Evolutionary conservation across 208 protist species (phyloP), one percentile per base, ranked within the genome.

Genomic region (Trypanosoma avium): DNA sequence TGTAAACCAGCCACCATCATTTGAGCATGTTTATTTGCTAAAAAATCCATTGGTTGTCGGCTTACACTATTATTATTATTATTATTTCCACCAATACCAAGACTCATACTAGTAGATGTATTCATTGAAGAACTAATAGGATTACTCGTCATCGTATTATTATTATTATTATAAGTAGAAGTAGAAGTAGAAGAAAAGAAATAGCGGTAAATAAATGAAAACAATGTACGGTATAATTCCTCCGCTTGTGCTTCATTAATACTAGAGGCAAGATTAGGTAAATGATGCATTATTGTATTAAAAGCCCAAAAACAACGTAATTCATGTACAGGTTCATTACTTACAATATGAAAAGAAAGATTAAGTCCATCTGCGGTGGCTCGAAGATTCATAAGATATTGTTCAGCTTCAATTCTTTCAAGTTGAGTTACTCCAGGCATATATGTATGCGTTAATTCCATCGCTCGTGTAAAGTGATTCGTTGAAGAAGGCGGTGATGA

Each of bases 21-120:
- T 66, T 94, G 88, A 3, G 88, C 88, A 57, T 94, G 88, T 53
- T 94, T 94, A 74, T 94, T 91, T 24, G 88, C 46, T 8, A 94
- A 42, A 45, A 81, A 91, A 48, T 94, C 84, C 3, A 74, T 68
- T 1, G 70, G 61, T 24, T 61, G 58, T 22, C 58, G 50, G n/a
- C n/a, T 27, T 52, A 27, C 46, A 21, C 38, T 53, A 8, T n/a
- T n/a, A n/a, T n/a, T n/a, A n/a, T n/a, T n/a, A n/a, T n/a, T n/a
- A n/a, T n/a, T n/a, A n/a, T n/a, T n/a, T n/a, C n/a, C n/a, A n/a
- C n/a, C n/a, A n/a, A n/a, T n/a, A n/a, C n/a, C n/a, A n/a, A n/a
- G n/a, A n/a, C n/a, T n/a, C n/a, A n/a, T n/a, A n/a, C n/a, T n/a
- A n/a, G n/a, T n/a, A n/a, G n/a, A n/a, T n/a, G n/a, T n/a, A n/a